These are phyloP conservation scores for Geranium brycei DNA, from an alignment of 345 rosid genomes.

Conservation along the genomic window DNA sequence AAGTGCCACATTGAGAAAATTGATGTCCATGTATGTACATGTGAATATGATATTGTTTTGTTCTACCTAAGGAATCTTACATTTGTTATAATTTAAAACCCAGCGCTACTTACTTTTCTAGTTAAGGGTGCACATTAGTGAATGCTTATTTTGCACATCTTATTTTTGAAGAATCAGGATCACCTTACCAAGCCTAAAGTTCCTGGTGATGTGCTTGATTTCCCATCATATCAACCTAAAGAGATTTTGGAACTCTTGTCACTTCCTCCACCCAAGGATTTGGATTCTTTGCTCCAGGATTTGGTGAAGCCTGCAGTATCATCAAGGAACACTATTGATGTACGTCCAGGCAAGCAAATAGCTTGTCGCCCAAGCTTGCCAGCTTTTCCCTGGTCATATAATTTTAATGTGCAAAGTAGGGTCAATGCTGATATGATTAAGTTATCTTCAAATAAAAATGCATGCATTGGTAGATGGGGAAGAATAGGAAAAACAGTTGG, in stretches of 20 bases:
- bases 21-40: too few species aligned
- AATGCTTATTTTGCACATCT: neutral
- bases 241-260: constrained; percentile 50
- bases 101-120: neutral
- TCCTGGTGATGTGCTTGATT: constrained; percentile 28
- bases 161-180: constrained; percentile 27
- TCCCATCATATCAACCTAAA: constrained; percentile 34
- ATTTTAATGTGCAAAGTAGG: constrained; percentile 51
- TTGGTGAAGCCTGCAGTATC: constrained; percentile 51
- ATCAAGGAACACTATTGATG: constrained; percentile 48
- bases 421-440: constrained; percentile 56
- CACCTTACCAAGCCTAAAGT: constrained; percentile 26
- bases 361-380: constrained; percentile 49
- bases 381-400: constrained; percentile 77
- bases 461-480: constrained; percentile 85
- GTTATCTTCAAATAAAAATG: constrained; percentile 40
- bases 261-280: constrained; percentile 67
- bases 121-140: neutral
- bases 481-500: constrained; percentile 25
- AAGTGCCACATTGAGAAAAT: too few species aligned
- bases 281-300: constrained; percentile 78
- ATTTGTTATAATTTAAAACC: neutral
- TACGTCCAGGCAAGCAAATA: constrained; percentile 53
- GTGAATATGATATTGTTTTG: neutral
- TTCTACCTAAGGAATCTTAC: too few species aligned